A percentile compares a stretch with the other conserved stretches of the same genome.
Conservation (phyloP, 2,329 filamentous ascomycete species). For the Arthroderma uncinatum region DNA sequence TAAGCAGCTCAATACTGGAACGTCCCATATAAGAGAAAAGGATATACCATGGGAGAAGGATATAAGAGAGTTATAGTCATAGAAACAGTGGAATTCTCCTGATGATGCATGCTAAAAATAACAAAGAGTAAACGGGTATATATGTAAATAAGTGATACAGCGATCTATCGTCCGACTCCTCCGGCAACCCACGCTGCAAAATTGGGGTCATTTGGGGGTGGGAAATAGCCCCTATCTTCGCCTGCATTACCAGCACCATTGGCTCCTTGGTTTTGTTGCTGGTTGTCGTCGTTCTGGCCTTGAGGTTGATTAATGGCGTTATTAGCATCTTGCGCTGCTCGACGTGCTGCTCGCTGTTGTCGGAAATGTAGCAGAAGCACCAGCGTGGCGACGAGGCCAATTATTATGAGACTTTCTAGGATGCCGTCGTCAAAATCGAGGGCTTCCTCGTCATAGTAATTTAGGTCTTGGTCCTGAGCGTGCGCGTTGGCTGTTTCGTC, state of each 20-base stretch:
- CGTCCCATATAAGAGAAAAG: slow-evolving; percentile 13
- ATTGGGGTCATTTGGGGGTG: slow-evolving; percentile 55
- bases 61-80: not conserved
- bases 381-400: slow-evolving; percentile 63
- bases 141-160: not conserved
- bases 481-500: slow-evolving; percentile 21
- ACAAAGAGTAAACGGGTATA: slow-evolving; percentile 6
- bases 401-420: slow-evolving; percentile 72
- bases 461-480: slow-evolving; percentile 34
- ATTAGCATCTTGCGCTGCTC: slow-evolving; percentile 15
- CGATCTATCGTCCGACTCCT: slow-evolving; percentile 45
- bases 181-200: slow-evolving; percentile 58
- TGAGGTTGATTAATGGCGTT: not conserved
- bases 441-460: slow-evolving; percentile 50
- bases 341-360: slow-evolving; percentile 53
- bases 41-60: not conserved
- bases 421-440: slow-evolving; percentile 63
- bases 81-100: not conserved
- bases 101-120: slow-evolving; percentile 2
- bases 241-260: slow-evolving; percentile 7
- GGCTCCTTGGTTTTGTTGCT: slow-evolving; percentile 9
- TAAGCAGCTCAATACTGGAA: slow-evolving; percentile 9
- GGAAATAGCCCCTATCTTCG: slow-evolving; percentile 48
- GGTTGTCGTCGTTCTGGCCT: not conserved
- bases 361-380: slow-evolving; percentile 72